Evolutionary conservation across 2,329 filamentous ascomycete species (phyloP).

Genomic region (Celoporthe dispersa): DNA sequence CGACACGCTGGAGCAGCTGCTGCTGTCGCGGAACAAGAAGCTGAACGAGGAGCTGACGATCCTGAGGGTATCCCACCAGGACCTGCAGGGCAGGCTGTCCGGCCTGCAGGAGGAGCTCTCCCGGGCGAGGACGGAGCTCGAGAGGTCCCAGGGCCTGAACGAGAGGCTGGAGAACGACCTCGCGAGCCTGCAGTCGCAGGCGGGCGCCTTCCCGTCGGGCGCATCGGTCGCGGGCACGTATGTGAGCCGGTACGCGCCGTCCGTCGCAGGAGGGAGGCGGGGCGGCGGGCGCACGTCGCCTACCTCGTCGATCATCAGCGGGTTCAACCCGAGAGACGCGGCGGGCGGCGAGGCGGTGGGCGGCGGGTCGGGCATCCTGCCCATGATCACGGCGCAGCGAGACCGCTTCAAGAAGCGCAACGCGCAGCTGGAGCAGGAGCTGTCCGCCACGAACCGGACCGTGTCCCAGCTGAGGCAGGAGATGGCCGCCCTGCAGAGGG

Average conservation of each 20-base stretch:
- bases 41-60: conserved; percentile 91
- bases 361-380: conserved; percentile 84
- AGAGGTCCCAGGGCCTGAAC: conserved; percentile 82
- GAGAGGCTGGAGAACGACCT: conserved; percentile 92
- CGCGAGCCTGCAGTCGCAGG: conserved; percentile 82
- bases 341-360: conserved; percentile 64
- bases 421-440: conserved; percentile 83
- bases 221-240: conserved; percentile 95
- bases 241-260: conserved; percentile 75
- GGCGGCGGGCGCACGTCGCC: conserved; percentile 74
- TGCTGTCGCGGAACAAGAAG: conserved; percentile 95
- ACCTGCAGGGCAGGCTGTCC: conserved; percentile 80
- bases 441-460: conserved; percentile 80
- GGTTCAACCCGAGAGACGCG: conserved; percentile 74
- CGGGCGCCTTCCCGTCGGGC: conserved; percentile 83
- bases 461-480: conserved; percentile 89
- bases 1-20: conserved; percentile 86
- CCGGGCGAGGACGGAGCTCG: conserved; percentile 81
- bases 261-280: conserved; percentile 62
- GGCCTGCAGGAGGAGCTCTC: conserved; percentile 83
- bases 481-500: conserved; percentile 88
- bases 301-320: conserved; percentile 97
- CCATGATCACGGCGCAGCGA: conserved; percentile 97
- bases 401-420: conserved; percentile 99
- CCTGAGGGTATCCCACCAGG: conserved; percentile 89